These are phyloP conservation scores for Vitellaria paradoxa DNA, from an alignment of 179 eudicot species.

Conservation along the genomic window DNA sequence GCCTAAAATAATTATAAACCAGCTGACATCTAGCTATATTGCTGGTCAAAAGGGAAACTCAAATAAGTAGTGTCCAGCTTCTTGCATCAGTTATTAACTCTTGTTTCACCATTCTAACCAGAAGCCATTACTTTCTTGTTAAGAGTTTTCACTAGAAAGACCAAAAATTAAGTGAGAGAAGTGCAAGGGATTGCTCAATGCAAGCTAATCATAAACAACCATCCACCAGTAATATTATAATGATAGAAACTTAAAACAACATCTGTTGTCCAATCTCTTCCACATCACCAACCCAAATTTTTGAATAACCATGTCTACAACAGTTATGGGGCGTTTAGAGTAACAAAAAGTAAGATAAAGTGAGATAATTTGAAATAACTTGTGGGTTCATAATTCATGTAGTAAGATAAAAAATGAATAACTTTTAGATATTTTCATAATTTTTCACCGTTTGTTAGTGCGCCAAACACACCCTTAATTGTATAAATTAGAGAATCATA, in stretches of 20 bases:
- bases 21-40: not conserved
- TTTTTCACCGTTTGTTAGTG: too few species aligned
- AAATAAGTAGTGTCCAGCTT: not conserved
- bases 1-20: not conserved
- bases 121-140: not conserved
- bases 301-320: not conserved
- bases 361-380: too few species aligned
- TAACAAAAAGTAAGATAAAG: too few species aligned
- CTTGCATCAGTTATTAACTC: not conserved
- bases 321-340: too few species aligned
- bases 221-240: not conserved
- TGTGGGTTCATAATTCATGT: too few species aligned
- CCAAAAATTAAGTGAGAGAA: not conserved
- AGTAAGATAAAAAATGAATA: too few species aligned
- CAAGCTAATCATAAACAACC: not conserved
- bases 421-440: too few species aligned
- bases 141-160: not conserved
- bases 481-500: not conserved
- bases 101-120: not conserved
- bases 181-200: not conserved
- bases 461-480: not conserved
- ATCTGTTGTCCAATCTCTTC: not conserved
- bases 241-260: not conserved
- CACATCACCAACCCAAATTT: conserved; percentile 4
- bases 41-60: not conserved